Base-by-base conservation (phyloP, 1,139 yeast genomes). In the Hyphopichia khmerensis region DNA sequence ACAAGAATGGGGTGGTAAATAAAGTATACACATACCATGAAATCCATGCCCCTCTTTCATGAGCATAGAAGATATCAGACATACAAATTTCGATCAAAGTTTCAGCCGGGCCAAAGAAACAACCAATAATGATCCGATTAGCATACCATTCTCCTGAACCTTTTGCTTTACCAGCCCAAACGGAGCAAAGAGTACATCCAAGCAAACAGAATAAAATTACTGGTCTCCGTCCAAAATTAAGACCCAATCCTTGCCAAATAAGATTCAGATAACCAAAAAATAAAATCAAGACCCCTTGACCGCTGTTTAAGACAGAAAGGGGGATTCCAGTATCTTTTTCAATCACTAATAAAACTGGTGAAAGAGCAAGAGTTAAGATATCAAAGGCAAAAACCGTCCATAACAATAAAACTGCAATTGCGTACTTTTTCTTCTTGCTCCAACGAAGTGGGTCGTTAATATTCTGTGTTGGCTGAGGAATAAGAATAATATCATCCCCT, bases 201-300 rank as follows among this genome's bases (percentile, higher is more conserved):
- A 78, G 47, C 26, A 83, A 71, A 56, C 93, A 86, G 41, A 87
- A 64, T 41, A 87, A 52, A 56, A 84, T 87, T 2, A 88, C 78
- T 43, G 85, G 64, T 52, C 86, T 80, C 50, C 95, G 70, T 7
- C 96, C 96, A 56, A 83, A 87, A 38, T 87, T 67, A n/a, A 85
- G 79, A 2, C 91, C 77, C 15, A 86, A 77, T 1, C 95, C 95
- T 1, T 91, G 89, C 43, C 84, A 62, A 44, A 87, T 62, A 33
- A 84, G 70, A 16, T 91, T 80, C 39, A 82, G 78, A 65, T 84
- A 77, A 1, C 91, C 96, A 46, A 87, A 84, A 44, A 87, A 85
- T 35, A 84, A 66, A 56, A 87, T 87, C 43, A 87, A 64, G 10
- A 87, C 87, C 47, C 96, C 96, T 4, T 95, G 95, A 40, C 95